Base-by-base conservation (phyloP, 129 eudicot species). In the Solidago caesia region DNA sequence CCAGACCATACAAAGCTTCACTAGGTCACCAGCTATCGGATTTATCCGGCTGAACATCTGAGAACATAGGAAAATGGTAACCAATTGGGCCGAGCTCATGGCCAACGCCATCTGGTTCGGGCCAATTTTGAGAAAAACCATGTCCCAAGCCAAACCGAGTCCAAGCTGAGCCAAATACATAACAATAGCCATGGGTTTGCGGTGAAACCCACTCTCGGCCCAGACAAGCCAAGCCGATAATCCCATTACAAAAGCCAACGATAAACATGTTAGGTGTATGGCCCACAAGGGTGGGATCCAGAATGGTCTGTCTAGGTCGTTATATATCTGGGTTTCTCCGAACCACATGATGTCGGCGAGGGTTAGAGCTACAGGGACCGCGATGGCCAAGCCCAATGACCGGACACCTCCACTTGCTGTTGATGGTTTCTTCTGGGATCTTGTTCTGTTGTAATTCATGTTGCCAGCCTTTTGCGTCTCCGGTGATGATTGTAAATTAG, bases 171-270 rank as follows among this genome's bases (percentile, higher is more conserved):
- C 84, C 80, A 88, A 13, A 33, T 86, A 93, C 74, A 88, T 62
- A 11, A 73, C 70, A 53, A 87, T 72, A 13, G 96, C 91, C 3
- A 8, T 44, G 11, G 98, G 98, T 8, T 72, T 49, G 45, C 82
- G 79, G 51, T 90, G 98, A 64, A 93, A 88, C 60, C 97, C 98
- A 9, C 96, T 96, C 15, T 90, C 96, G 66, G 96, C 98, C 98
- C 98, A 93, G 15, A 90, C 86, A 0, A 93, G 96, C 97, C 97
- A 93, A 0, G 89, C 96, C 29, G 95, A 88, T 27, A 90, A 72
- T 65, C 96, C 92, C 92, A 89, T 81, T 3, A 93, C 68, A n/a
- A 71, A 12, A 25, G 90, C 76, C 4, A 66, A 66, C 2, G 74
- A 82, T 57, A 88, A 25, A 21, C 85, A 86, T 55, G 91, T 82